Conservation (phyloP, 352 stramenopile species). For the Globisporangium carolinianum region DNA sequence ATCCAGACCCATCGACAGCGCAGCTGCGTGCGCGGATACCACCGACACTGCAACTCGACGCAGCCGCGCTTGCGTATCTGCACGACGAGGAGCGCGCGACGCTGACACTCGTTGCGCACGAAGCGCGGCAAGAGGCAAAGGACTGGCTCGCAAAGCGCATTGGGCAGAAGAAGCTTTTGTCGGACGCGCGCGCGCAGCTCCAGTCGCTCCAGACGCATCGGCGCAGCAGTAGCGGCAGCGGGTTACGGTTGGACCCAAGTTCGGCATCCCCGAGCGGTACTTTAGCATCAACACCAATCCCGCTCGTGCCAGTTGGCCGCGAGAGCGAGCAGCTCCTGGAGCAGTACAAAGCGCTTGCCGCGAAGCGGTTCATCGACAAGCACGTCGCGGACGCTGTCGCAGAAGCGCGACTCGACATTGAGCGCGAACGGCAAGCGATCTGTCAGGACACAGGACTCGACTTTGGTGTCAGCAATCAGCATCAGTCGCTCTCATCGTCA, state of each 20-base stretch:
- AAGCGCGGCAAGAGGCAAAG: slow-evolving; percentile 53
- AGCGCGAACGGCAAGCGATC: slow-evolving; percentile 59
- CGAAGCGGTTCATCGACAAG: slow-evolving; percentile 70
- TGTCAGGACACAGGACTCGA: slow-evolving; percentile 47
- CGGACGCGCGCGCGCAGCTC: slow-evolving; percentile 49
- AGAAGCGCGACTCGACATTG: slow-evolving; percentile 56
- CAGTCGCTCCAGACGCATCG: slow-evolving; percentile 26
- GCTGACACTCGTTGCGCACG: slow-evolving; percentile 55
- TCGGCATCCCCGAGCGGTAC: not conserved
- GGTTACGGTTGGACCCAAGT: not conserved
- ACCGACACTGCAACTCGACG: slow-evolving; percentile 20
- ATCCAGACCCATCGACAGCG: not conserved
- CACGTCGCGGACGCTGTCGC: slow-evolving; percentile 59
- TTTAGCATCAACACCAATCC: not conserved
- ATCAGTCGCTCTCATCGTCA: too few relatives aligned
- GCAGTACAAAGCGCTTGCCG: slow-evolving; percentile 37
- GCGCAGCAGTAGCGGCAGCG: slow-evolving; percentile 18
- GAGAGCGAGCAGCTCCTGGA: slow-evolving; percentile 37
- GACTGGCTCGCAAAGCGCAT: slow-evolving; percentile 72
- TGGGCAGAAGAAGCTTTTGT: slow-evolving; percentile 70
- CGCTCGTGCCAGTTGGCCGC: slow-evolving; percentile 2
- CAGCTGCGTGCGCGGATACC: slow-evolving; percentile 18
- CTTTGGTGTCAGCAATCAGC: too few relatives aligned
- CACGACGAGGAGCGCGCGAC: slow-evolving; percentile 56
- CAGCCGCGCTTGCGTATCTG: slow-evolving; percentile 29